phyloP scores from a whole-genome alignment of 1,139 yeast species.

The Debaryomyces nepalensis region DNA sequence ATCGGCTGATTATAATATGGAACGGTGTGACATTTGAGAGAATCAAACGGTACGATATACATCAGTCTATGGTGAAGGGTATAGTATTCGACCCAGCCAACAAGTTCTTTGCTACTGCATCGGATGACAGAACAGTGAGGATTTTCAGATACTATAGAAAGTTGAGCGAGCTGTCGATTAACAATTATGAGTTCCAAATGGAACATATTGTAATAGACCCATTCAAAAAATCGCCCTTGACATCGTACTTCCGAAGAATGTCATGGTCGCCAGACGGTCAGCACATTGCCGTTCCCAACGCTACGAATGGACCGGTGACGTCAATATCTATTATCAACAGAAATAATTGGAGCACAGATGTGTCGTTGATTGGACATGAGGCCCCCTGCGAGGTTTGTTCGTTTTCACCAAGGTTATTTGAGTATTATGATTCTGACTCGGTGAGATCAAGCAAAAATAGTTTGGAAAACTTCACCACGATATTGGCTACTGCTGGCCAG shows the following conservation, averaged over 20 bases:
- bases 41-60: slow-evolving; percentile 86
- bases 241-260: slow-evolving; percentile 87
- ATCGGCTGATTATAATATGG: slow-evolving; percentile 91
- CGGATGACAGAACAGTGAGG: slow-evolving; percentile 91
- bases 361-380: slow-evolving; percentile 91
- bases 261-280: slow-evolving; percentile 93
- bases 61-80: slow-evolving; percentile 95
- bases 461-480: slow-evolving; percentile 44
- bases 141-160: slow-evolving; percentile 81
- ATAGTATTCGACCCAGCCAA: slow-evolving; percentile 97
- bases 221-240: slow-evolving; percentile 84
- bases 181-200: slow-evolving; percentile 79
- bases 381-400: slow-evolving; percentile 95
- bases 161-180: slow-evolving; percentile 51
- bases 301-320: slow-evolving; percentile 94
- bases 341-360: slow-evolving; percentile 91
- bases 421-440: slow-evolving; percentile 21
- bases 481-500: slow-evolving; percentile 80
- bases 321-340: slow-evolving; percentile 86
- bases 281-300: slow-evolving; percentile 94
- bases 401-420: slow-evolving; percentile 77
- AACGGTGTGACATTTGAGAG: slow-evolving; percentile 90
- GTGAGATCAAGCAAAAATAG: slow-evolving; percentile 22
- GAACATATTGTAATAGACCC: slow-evolving; percentile 86
- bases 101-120: slow-evolving; percentile 94